Evolutionary conservation across 177 flowering plant genomes (phyloP).

Genomic region (Vitis hybrid): DNA sequence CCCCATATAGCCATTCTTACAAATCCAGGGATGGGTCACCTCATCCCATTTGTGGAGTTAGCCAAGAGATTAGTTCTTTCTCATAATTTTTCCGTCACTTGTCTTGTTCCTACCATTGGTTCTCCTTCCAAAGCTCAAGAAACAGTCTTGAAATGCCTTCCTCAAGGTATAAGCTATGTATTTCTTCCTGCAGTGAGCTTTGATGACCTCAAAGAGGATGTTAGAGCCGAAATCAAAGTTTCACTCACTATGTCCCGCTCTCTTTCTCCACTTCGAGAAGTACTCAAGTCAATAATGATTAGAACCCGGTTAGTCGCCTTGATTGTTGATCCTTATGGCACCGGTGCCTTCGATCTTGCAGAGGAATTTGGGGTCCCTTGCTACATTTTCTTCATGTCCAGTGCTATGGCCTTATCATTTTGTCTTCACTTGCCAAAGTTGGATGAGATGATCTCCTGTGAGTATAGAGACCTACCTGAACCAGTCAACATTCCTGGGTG

Average conservation of each 20-base stretch:
- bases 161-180: conserved; percentile 22
- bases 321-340: conserved; percentile 35
- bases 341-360: conserved; percentile 32
- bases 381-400: conserved; percentile 30
- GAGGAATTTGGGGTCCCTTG: conserved; percentile 23
- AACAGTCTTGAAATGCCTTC: conserved; percentile 24
- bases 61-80: conserved; percentile 29
- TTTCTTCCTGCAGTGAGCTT: conserved; percentile 43
- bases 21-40: conserved; percentile 23
- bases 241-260: conserved; percentile 31
- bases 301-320: conserved; percentile 19
- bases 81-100: conserved; percentile 13
- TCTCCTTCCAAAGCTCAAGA: conserved; percentile 9
- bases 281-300: conserved; percentile 1
- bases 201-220: conserved; percentile 24
- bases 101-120: conserved; percentile 16
- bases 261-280: conserved; percentile 22
- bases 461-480: conserved; percentile 34
- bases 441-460: conserved; percentile 22
- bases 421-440: conserved; percentile 22
- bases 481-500: conserved; percentile 39
- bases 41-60: conserved; percentile 20
- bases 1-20: conserved; percentile 19
- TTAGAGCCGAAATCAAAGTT: conserved; percentile 22
- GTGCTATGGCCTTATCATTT: conserved; percentile 21